Percentiles rank a stretch among this genome's conserved stretches.
Evolutionary conservation across 2,329 filamentous ascomycete genomes (phyloP).

Genomic region (Dryadomyces sulphureus): DNA sequence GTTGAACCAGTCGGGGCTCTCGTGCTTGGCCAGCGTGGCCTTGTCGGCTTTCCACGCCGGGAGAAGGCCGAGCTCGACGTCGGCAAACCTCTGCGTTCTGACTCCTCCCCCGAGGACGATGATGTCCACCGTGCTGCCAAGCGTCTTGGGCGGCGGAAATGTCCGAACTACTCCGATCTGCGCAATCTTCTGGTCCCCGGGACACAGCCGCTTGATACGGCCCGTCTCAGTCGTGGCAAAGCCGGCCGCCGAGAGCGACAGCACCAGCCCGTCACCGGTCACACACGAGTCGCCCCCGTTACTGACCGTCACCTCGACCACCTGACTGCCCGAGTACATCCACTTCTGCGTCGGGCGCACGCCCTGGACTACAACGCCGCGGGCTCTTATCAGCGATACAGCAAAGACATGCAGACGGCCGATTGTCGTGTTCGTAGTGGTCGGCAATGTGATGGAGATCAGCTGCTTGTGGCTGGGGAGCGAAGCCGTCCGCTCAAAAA

Average conservation of each 20-base stretch:
- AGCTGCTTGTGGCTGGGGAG: slow-evolving; percentile 23
- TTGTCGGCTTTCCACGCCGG: slow-evolving; percentile 1
- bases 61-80: background rate
- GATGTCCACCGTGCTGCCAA: background rate
- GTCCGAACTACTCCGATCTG: slow-evolving; percentile 7
- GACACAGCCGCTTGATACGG: slow-evolving; percentile 23
- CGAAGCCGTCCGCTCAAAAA: slow-evolving; percentile 27
- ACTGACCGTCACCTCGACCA: slow-evolving; percentile 25
- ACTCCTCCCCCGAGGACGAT: too few relatives aligned
- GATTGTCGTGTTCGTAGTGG: slow-evolving; percentile 3
- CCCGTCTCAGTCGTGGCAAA: slow-evolving; percentile 28
- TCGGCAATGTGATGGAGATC: slow-evolving; percentile 23
- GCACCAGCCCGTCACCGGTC: slow-evolving; percentile 9
- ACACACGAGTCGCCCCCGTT: slow-evolving; percentile 22
- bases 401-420: slow-evolving; percentile 26
- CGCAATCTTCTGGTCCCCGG: slow-evolving; percentile 25
- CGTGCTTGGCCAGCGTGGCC: slow-evolving; percentile 22
- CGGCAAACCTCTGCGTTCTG: background rate
- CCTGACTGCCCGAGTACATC: slow-evolving; percentile 18
- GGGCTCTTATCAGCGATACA: slow-evolving; percentile 16
- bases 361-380: slow-evolving; percentile 19
- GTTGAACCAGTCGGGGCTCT: slow-evolving; percentile 37
- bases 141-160: slow-evolving; percentile 2
- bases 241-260: slow-evolving; percentile 17
- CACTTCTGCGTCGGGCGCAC: slow-evolving; percentile 28